These are phyloP conservation scores for Trypanosoma conorhini DNA, from an alignment of 208 protist genomes.

Conservation along the genomic window DNA sequence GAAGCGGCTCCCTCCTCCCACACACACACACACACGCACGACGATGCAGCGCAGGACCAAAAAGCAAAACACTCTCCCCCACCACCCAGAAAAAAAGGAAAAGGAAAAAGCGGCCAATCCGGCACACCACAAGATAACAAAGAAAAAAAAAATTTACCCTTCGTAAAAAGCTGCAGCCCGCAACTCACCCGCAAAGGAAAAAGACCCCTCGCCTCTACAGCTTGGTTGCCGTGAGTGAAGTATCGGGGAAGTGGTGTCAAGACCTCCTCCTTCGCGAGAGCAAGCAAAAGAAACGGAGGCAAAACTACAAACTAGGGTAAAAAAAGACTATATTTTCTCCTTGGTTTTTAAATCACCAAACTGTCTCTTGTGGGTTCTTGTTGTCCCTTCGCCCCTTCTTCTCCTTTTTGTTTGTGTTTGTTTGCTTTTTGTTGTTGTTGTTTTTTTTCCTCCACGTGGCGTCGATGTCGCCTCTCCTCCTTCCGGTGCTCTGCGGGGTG, in stretches of 20 bases:
- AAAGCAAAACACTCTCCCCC: not conserved
- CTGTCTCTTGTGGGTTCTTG: too few relatives aligned
- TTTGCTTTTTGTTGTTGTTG: slow-evolving; percentile 2
- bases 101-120: not conserved
- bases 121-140: not conserved
- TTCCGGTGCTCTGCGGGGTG: not conserved
- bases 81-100: too few relatives aligned
- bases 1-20: slow-evolving; percentile 1
- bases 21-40: not conserved
- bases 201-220: not conserved
- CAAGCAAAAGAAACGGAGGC: slow-evolving; percentile 6
- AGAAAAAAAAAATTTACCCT: not conserved
- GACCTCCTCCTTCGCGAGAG: slow-evolving; percentile 2
- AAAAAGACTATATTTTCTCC: slow-evolving; percentile 4
- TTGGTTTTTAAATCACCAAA: not conserved
- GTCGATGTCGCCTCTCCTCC: not conserved
- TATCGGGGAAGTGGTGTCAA: not conserved
- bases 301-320: slow-evolving; percentile 6
- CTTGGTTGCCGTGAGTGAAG: not conserved
- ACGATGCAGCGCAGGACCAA: not conserved
- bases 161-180: not conserved
- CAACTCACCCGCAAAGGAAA: not conserved
- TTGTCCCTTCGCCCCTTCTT: too few relatives aligned
- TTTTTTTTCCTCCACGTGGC: not conserved
- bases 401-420: not conserved